Base-by-base conservation (phyloP, 2,329 filamentous ascomycete species). In the Cercospora brassicicola region DNA sequence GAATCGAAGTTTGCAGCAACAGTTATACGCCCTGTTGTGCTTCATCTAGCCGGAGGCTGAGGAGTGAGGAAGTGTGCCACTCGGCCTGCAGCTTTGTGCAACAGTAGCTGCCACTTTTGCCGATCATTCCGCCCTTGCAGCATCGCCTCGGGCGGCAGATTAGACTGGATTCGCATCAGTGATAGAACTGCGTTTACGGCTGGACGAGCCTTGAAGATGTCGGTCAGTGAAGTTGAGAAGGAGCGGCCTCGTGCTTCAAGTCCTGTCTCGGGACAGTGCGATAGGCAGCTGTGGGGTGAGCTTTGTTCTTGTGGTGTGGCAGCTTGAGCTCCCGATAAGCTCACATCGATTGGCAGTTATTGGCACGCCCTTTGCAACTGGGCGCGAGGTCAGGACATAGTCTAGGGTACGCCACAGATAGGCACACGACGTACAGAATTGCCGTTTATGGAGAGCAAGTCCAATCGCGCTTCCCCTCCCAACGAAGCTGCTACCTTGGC, bases 401-500 rank as follows among this genome's bases (percentile, higher is more conserved):
- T n/a, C 13, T 6, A 26, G 48, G 15, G 13, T 30, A 55, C 6
- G 48, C 11, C 48, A n/a, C 55, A 33, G 55, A 59, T 59, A 59
- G 55, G 55, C 55, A 59, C n/a, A 20, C 18, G 55, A 20, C 55
- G 55, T 36, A 59, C 30, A 59, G 28, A 59, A 36, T 59, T 59
- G 28, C 55, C 55, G 9, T 31, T 59, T 33, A 18, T 18, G 8
- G 55, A 11, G 9, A 59, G n/a, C 4, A 18, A 33, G 9, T 59
- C 55, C 55, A 59, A 57, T 31, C 53, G 9, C 13, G 8, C 26
- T 31, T 31, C 26, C 53, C 23, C 53, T 57, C 53, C 2, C 30
- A 4, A 26, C n/a, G 15, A 30, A 33, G 28, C 55, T 33, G 55
- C 55, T 26, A 33, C 30, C 31, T 28, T 31, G 55, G 10, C 31